Base-by-base conservation (phyloP, 2,329 filamentous ascomycete genomes). In the Colletotrichum costaricense region DNA sequence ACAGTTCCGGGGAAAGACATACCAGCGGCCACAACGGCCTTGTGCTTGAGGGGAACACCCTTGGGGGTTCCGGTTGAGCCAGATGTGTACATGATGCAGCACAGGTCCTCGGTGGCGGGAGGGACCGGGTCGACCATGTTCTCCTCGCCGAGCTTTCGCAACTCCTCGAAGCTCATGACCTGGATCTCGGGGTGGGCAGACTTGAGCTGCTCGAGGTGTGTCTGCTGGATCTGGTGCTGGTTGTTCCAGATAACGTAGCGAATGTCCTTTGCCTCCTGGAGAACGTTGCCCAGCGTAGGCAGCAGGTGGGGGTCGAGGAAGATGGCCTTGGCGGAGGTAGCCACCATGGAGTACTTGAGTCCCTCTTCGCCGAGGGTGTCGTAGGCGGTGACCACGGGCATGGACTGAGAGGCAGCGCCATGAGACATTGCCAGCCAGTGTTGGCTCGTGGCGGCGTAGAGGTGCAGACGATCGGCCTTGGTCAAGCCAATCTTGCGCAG, bases 321-420 rank as follows among this genome's bases (percentile, higher is more conserved):
- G 83, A 95, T 93, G 80, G 90, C 89, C 80, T 91, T 92, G 73
- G 93, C 92, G 75, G 89, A 86, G 62, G 93, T 95, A 78, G 94
- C 92, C 49, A 91, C 87, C 81, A 95, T 88, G 4, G 93, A 94
- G 83, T 95, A 93, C 81, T 89, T 90, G 75, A 95, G 84, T 56
- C 93, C 93, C 78, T 94, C 92, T 81, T 94, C 92, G 59, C 93
- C 93, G 22, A 95, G 89, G 7, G 93, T 95, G 82, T 95, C 93
- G 82, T 95, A 95, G 56, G 93, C 93, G n/a, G 93, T 96, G 71
- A 95, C 93, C 77, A 95, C 93, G 72, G 94, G 91, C 84, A 97
- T 90, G 54, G 93, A 94, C 84, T 97, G 94, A 22, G 94, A 94
- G 59, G 89, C 84, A 65, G 87, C 86, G 64, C 82, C 87, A 79